phyloP scores from a whole-genome alignment of 2,329 filamentous ascomycete genomes.

The Cladorrhinum sp. region DNA sequence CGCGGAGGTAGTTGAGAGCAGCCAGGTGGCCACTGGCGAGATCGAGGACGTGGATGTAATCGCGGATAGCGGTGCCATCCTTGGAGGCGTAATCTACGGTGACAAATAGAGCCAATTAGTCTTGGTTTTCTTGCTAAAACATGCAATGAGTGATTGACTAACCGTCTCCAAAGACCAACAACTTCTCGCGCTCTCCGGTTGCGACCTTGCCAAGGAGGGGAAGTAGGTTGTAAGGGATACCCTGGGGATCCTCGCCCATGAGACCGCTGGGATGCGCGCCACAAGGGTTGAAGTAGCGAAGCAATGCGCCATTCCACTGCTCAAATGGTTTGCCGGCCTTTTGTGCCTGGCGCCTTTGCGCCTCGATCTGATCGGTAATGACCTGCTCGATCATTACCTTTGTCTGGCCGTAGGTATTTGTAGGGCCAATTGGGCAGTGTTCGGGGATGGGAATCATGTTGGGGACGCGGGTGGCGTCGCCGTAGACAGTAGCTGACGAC shows the following conservation, averaged over 20 bases:
- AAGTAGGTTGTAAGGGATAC: slow-evolving; percentile 92
- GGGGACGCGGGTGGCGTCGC: slow-evolving; percentile 90
- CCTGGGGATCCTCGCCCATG: slow-evolving; percentile 97
- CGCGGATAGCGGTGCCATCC: slow-evolving; percentile 90
- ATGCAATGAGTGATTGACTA: slow-evolving; percentile 33
- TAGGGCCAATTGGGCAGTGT: slow-evolving; percentile 90
- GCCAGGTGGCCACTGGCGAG: slow-evolving; percentile 81
- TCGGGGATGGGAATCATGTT: slow-evolving; percentile 99
- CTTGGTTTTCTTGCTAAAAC: background rate
- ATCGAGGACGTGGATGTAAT: slow-evolving; percentile 97
- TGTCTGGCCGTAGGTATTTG: slow-evolving; percentile 96
- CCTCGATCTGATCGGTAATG: slow-evolving; percentile 86
- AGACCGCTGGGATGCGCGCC: slow-evolving; percentile 92
- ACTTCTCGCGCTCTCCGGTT: slow-evolving; percentile 89
- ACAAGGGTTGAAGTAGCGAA: slow-evolving; percentile 97
- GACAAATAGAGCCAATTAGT: background rate
- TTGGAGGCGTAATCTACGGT: slow-evolving; percentile 80
- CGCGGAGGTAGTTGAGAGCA: slow-evolving; percentile 84
- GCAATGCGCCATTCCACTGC: slow-evolving; percentile 87
- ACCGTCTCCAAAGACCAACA: slow-evolving; percentile 93
- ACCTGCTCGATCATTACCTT: slow-evolving; percentile 89
- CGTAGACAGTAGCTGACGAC: slow-evolving; percentile 96
- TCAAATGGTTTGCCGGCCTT: slow-evolving; percentile 75
- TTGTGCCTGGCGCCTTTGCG: slow-evolving; percentile 76
- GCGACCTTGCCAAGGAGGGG: slow-evolving; percentile 94